Evolutionary conservation across 305 asterid species (phyloP).

Genomic region (Andrographis paniculata): DNA sequence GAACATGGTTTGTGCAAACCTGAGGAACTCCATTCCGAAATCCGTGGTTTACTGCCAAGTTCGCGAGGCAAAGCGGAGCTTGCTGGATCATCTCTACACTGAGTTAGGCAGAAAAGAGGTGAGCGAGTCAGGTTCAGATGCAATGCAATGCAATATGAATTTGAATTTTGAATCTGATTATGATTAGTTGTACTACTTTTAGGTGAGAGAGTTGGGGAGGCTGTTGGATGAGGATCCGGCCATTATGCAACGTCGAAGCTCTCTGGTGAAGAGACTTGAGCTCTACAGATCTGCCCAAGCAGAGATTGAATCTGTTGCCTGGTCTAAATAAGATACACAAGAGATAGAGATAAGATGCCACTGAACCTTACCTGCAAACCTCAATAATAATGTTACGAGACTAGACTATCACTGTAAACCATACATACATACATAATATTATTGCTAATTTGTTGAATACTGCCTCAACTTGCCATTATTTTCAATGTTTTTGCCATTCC

Average conservation of each 20-base stretch:
- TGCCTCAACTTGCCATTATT: too few species aligned
- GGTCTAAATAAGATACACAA: conserved; percentile 93
- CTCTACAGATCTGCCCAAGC: conserved; percentile 87
- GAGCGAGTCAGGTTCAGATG: conserved; percentile 66
- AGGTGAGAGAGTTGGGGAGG: conserved; percentile 69
- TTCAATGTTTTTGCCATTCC: too few species aligned
- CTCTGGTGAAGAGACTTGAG: conserved; percentile 83
- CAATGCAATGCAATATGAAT: too few species aligned
- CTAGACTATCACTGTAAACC: too few species aligned
- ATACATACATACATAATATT: too few species aligned
- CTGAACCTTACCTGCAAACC: too few species aligned
- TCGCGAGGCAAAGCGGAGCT: conserved; percentile 90
- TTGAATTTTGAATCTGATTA: background rate
- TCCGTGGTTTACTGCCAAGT: conserved; percentile 96
- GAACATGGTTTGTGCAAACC: conserved; percentile 75
- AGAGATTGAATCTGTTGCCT: conserved; percentile 86
- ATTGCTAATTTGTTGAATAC: too few species aligned
- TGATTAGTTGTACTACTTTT: background rate
- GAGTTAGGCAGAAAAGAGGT: conserved; percentile 90
- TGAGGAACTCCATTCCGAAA: conserved; percentile 92
- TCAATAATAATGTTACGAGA: too few species aligned
- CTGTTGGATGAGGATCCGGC: conserved; percentile 95
- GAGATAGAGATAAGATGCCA: conserved; percentile 1
- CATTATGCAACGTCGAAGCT: conserved; percentile 69
- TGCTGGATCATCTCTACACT: conserved; percentile 83